Percentiles rank a stretch among this genome's conserved stretches.
Conservation (phyloP, 2,329 filamentous ascomycete species). For the Cladosporium colombiae region DNA sequence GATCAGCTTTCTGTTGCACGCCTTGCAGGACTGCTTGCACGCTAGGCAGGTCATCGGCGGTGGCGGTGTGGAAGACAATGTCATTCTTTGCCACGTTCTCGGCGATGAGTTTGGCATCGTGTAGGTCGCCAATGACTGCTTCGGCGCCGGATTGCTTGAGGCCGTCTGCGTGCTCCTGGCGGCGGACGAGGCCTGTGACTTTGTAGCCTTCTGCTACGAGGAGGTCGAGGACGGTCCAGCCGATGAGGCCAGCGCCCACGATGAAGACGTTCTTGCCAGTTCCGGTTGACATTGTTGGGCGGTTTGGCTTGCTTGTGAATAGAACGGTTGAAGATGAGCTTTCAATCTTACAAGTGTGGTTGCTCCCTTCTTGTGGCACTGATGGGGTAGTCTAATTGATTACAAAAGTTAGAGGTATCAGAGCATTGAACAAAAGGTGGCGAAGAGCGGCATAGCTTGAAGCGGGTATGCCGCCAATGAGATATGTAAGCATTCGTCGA, state of each 20-base stretch:
- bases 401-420: neutral
- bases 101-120: conserved; percentile 44
- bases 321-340: too few relatives aligned
- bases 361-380: neutral
- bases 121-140: conserved; percentile 44
- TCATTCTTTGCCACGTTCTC: conserved; percentile 43
- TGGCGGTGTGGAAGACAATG: conserved; percentile 52
- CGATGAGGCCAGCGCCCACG: conserved; percentile 52
- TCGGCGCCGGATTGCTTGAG: conserved; percentile 42
- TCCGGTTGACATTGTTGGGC: conserved; percentile 23
- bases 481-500: neutral
- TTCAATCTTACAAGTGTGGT: too few relatives aligned
- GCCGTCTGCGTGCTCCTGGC: conserved; percentile 41
- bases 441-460: neutral
- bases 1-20: conserved; percentile 40
- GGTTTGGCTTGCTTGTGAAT: conserved; percentile 33
- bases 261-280: conserved; percentile 42
- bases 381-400: neutral
- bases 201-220: conserved; percentile 45
- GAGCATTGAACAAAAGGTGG: neutral
- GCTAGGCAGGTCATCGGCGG: conserved; percentile 50
- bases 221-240: conserved; percentile 49
- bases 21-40: conserved; percentile 49
- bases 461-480: neutral
- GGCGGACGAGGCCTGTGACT: conserved; percentile 47